These are phyloP conservation scores for Talaromyces sp. DNA, from an alignment of 2,329 filamentous ascomycete genomes.

Conservation along the genomic window DNA sequence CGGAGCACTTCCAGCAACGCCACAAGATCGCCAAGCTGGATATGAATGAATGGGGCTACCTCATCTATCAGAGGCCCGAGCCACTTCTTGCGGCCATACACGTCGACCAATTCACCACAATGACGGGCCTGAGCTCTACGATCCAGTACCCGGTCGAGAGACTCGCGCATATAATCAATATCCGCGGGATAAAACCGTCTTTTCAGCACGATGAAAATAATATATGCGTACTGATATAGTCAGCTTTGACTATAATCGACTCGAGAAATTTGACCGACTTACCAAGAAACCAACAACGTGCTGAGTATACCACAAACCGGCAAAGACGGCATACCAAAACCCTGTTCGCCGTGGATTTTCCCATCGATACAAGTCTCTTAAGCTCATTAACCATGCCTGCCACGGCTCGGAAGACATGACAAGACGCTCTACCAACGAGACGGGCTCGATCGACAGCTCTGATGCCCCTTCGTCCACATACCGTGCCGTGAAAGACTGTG, in stretches of 20 bases:
- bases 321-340: constrained; percentile 30
- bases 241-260: not conserved
- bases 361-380: constrained; percentile 36
- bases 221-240: constrained; percentile 23
- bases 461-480: constrained; percentile 30
- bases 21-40: constrained; percentile 32
- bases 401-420: constrained; percentile 35
- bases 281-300: constrained; percentile 30
- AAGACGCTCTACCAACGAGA: constrained; percentile 31
- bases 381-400: constrained; percentile 32
- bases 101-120: constrained; percentile 31
- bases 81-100: constrained; percentile 31
- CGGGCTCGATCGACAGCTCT: constrained; percentile 29
- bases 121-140: constrained; percentile 22
- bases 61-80: constrained; percentile 31
- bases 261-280: constrained; percentile 11
- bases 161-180: constrained; percentile 27
- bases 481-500: constrained; percentile 26
- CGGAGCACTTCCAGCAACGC: constrained; percentile 30
- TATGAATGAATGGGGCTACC: constrained; percentile 30
- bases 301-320: constrained; percentile 30
- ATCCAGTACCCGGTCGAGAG: constrained; percentile 25
- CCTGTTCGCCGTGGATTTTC: constrained; percentile 28
- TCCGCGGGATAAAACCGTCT: constrained; percentile 23
- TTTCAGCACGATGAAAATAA: constrained; percentile 27